A percentile compares a stretch with the other conserved stretches of the same genome.
Conservation (phyloP, 371 early-diverging fungal genomes). For the Batkoa obscura region DNA sequence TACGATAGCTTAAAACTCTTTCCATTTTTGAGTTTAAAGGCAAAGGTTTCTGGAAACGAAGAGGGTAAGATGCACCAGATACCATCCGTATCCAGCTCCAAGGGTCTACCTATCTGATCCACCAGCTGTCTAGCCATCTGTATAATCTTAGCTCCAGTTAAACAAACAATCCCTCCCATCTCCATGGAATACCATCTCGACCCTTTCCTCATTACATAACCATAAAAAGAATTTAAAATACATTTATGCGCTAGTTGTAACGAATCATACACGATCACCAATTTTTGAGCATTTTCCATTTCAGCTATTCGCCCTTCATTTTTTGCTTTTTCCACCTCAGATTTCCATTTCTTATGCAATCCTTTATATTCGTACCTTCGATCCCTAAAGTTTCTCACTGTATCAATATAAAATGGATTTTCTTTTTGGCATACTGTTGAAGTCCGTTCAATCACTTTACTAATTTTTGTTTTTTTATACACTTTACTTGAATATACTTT, state of each 20-base stretch:
- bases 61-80: slow-evolving; percentile 98
- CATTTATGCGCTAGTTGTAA: slow-evolving; percentile 98
- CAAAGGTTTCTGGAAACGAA: slow-evolving; percentile 83
- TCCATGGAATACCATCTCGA: slow-evolving; percentile 99
- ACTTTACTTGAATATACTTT: slow-evolving; percentile 80
- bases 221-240: slow-evolving; percentile 98
- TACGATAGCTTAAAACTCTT: slow-evolving; percentile 75
- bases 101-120: slow-evolving; percentile 88
- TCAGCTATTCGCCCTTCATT: slow-evolving; percentile 42
- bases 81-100: slow-evolving; percentile 99
- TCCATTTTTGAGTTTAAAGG: slow-evolving; percentile 56
- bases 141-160: slow-evolving; percentile 94
- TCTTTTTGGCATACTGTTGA: slow-evolving; percentile 96
- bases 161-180: slow-evolving; percentile 99
- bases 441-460: slow-evolving; percentile 56
- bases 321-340: slow-evolving; percentile 49
- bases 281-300: slow-evolving; percentile 73
- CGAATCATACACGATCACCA: slow-evolving; percentile 92
- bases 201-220: slow-evolving; percentile 99
- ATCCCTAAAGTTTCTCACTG: slow-evolving; percentile 95
- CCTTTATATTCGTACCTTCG: slow-evolving; percentile 97
- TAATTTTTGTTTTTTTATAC: slow-evolving; percentile 67
- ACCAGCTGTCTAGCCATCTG: slow-evolving; percentile 87
- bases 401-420: slow-evolving; percentile 98
- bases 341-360: slow-evolving; percentile 78